Evolutionary conservation across 345 rosid species (phyloP).

Genomic region (Garcia nutans): DNA sequence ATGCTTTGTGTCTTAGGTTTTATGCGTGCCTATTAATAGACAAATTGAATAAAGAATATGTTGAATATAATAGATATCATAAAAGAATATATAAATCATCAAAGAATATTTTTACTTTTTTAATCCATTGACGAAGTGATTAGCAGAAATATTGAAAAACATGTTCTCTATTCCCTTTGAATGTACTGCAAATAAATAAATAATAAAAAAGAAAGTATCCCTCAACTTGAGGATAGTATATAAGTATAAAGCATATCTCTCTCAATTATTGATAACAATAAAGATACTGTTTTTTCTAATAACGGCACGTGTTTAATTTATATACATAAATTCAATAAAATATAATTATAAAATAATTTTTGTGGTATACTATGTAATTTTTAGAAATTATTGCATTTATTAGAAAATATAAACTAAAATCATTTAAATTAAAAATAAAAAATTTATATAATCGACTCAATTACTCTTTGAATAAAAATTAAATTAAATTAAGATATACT

Average conservation of each 20-base stretch:
- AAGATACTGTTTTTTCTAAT: too few relatives aligned
- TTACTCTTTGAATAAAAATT: too few relatives aligned
- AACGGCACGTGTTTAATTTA: too few relatives aligned
- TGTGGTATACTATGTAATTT: too few relatives aligned
- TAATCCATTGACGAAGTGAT: conserved; percentile 2
- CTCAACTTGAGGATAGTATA: conserved; percentile 12
- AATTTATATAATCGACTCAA: too few relatives aligned
- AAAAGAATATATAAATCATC: background rate
- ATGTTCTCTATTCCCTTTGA: background rate
- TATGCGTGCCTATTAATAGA: background rate
- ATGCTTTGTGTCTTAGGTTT: background rate
- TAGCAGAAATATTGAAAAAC: background rate
- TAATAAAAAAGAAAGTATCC: background rate
- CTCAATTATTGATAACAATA: too few relatives aligned
- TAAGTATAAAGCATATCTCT: background rate
- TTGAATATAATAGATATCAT: conserved; percentile 7
- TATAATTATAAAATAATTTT: too few relatives aligned
- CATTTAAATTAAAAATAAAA: too few relatives aligned
- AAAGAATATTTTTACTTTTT: background rate
- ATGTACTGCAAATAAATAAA: background rate
- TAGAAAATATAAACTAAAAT: too few relatives aligned
- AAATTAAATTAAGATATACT: too few relatives aligned
- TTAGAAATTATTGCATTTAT: too few relatives aligned
- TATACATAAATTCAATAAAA: too few relatives aligned
- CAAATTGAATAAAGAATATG: conserved; percentile 24